Conservation (phyloP, 352 stramenopile genomes). For the Pythium phragmiticola region DNA sequence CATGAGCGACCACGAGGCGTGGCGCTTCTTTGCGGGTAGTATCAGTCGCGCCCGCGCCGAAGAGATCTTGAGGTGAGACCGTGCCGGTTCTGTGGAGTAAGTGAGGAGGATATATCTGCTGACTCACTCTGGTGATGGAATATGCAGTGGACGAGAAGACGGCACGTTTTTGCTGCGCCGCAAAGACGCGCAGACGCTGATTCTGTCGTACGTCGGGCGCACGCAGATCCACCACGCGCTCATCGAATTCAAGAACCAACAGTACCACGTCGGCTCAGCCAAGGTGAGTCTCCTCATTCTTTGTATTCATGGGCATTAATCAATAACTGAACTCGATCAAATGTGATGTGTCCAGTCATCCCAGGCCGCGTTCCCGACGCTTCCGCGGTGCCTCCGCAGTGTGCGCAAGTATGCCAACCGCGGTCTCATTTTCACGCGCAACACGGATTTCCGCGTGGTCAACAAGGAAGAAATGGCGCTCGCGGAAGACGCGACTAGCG, state of each 20-base stretch:
- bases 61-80: slow-evolving; percentile 54
- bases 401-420: slow-evolving; percentile 75
- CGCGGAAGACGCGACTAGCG: slow-evolving; percentile 30
- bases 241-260: slow-evolving; percentile 67
- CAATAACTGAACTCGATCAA: neutral
- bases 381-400: slow-evolving; percentile 78
- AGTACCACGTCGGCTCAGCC: slow-evolving; percentile 75
- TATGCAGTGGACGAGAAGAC: slow-evolving; percentile 44
- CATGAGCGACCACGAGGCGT: slow-evolving; percentile 63
- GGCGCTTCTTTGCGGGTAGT: slow-evolving; percentile 79
- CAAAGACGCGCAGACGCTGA: slow-evolving; percentile 78
- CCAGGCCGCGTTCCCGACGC: slow-evolving; percentile 55
- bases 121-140: too few species aligned
- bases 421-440: slow-evolving; percentile 73
- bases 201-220: slow-evolving; percentile 74
- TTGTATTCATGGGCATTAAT: neutral
- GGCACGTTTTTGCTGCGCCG: slow-evolving; percentile 78
- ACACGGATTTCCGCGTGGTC: slow-evolving; percentile 63
- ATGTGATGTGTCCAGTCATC: slow-evolving; percentile 35
- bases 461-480: slow-evolving; percentile 62
- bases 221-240: slow-evolving; percentile 80
- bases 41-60: slow-evolving; percentile 69
- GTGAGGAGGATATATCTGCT: neutral
- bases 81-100: neutral
- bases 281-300: slow-evolving; percentile 39